Evolutionary conservation across 2,329 filamentous ascomycete genomes (phyloP).

Genomic region (Teratosphaeria zuluensis): DNA sequence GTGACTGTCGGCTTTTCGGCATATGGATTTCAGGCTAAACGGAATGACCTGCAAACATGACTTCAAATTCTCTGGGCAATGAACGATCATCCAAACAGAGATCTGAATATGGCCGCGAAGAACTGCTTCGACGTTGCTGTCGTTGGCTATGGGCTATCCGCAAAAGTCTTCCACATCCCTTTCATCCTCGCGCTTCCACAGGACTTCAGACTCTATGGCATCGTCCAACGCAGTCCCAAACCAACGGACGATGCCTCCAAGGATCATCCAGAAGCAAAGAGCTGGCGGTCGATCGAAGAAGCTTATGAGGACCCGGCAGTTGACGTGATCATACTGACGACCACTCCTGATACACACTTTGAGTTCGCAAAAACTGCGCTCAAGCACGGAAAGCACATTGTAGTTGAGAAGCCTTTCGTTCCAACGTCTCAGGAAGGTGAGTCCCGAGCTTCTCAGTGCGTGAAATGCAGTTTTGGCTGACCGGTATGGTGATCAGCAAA

Average conservation of each 20-base stretch:
- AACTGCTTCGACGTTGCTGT: conserved; percentile 44
- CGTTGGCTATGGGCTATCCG: conserved; percentile 53
- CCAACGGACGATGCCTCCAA: conserved; percentile 55
- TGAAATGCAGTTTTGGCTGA: neutral
- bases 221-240: conserved; percentile 64
- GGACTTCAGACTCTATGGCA: conserved; percentile 58
- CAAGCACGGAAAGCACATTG: conserved; percentile 63
- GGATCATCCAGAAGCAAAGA: conserved; percentile 56
- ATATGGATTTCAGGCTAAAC: neutral
- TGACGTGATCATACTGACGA: conserved; percentile 62
- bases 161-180: conserved; percentile 78
- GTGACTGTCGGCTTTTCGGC: neutral
- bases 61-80: neutral
- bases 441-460: neutral
- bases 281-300: conserved; percentile 53
- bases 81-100: neutral
- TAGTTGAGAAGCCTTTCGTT: conserved; percentile 78
- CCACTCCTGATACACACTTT: conserved; percentile 63
- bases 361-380: conserved; percentile 54
- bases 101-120: neutral
- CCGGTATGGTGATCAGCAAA: conserved; percentile 20
- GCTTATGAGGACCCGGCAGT: conserved; percentile 57
- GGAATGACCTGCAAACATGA: neutral
- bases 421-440: conserved; percentile 57
- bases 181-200: conserved; percentile 55